These are phyloP conservation scores for Tulasnella sp. DNA, from an alignment of 768 basidiomycete genomes.

Conservation along the genomic window DNA sequence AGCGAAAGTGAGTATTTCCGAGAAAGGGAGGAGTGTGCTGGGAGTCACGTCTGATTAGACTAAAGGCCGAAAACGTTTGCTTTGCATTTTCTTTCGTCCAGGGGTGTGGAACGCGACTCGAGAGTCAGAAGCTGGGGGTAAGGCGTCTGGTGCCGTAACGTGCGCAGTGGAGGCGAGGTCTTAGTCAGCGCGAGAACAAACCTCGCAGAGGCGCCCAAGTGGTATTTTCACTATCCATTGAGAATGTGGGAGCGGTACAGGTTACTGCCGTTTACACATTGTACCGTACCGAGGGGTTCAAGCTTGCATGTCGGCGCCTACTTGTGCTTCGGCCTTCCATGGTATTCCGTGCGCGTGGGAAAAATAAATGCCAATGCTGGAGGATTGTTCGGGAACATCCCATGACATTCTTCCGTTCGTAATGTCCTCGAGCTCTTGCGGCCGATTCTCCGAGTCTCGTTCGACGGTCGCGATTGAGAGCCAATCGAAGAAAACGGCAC, in stretches of 20 bases:
- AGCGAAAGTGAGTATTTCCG: background rate
- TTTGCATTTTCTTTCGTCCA: background rate
- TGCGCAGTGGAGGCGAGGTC: background rate
- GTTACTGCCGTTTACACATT: background rate
- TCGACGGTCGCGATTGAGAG: no score
- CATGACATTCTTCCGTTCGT: background rate
- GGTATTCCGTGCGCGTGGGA: background rate
- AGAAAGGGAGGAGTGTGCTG: background rate
- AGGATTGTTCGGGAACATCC: background rate
- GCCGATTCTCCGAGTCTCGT: no score
- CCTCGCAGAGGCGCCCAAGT: background rate
- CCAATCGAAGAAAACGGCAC: no score
- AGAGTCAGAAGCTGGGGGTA: background rate
- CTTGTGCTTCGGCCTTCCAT: background rate
- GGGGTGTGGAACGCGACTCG: background rate
- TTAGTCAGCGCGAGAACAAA: background rate
- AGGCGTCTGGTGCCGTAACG: background rate
- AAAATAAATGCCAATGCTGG: background rate
- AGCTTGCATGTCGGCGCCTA: background rate
- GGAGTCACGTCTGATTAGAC: background rate
- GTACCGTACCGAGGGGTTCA: background rate
- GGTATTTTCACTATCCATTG: background rate
- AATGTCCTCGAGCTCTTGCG: no score
- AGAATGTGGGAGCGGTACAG: background rate
- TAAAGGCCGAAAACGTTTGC: background rate